Evolutionary conservation across 345 rosid genomes (phyloP).

Genomic region (Moringa oleifera): DNA sequence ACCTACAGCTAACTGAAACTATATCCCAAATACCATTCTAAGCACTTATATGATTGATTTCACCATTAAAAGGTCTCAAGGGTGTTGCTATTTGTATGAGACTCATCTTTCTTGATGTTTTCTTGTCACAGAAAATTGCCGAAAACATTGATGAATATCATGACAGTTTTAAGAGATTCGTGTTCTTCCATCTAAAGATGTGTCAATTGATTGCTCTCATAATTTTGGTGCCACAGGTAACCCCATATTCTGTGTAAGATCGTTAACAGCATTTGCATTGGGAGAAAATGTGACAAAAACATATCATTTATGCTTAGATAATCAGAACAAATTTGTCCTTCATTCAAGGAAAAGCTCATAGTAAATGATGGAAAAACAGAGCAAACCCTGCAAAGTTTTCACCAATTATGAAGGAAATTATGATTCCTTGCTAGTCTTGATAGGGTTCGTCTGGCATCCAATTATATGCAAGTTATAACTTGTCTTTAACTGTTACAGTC

Average conservation of each 20-base stretch:
- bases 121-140: conserved; percentile 29
- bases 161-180: conserved; percentile 20
- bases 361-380: too few relatives aligned
- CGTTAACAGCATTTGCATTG: too few relatives aligned
- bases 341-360: too few relatives aligned
- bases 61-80: background rate
- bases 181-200: conserved; percentile 30
- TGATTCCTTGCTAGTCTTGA: too few relatives aligned
- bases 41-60: background rate
- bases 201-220: conserved; percentile 24
- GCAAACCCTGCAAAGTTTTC: too few relatives aligned
- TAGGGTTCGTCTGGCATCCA: too few relatives aligned
- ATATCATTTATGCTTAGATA: background rate
- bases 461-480: too few relatives aligned
- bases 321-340: too few relatives aligned
- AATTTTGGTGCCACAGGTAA: conserved; percentile 42
- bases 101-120: background rate
- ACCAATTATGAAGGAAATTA: too few relatives aligned
- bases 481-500: too few relatives aligned
- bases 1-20: too few relatives aligned
- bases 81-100: background rate
- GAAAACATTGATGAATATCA: conserved; percentile 19
- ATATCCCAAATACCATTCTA: too few relatives aligned
- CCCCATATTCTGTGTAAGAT: background rate
- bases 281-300: background rate